Conservation (phyloP, 306 rosid genomes). For the Rosa chinensis region DNA sequence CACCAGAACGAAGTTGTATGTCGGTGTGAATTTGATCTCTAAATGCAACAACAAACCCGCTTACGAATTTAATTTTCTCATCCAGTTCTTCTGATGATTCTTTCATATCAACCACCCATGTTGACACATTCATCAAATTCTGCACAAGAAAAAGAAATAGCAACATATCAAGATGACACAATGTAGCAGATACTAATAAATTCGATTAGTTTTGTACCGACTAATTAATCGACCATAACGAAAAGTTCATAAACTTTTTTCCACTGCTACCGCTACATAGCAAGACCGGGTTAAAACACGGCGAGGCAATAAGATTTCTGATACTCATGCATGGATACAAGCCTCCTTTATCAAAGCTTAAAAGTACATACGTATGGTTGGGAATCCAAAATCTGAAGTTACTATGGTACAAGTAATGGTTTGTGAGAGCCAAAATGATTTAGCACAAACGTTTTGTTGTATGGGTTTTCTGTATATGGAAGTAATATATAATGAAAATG, state of each 20-base stretch:
- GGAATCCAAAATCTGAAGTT: too few species aligned
- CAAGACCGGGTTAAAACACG: too few species aligned
- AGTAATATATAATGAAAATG: background rate
- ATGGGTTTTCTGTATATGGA: background rate
- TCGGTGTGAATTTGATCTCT: constrained; percentile 63
- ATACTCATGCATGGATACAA: too few species aligned
- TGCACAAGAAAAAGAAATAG: constrained; percentile 16
- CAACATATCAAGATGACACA: background rate
- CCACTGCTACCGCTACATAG: too few species aligned
- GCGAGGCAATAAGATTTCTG: too few species aligned
- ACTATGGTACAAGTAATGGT: background rate
- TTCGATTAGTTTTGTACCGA: too few species aligned
- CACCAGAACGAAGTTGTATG: constrained; percentile 50
- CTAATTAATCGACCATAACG: too few species aligned
- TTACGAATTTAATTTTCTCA: constrained; percentile 47
- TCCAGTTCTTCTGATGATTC: constrained; percentile 35
- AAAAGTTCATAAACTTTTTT: too few species aligned
- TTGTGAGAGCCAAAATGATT: background rate
- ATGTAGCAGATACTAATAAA: too few species aligned
- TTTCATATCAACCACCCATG: constrained; percentile 38
- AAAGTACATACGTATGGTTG: too few species aligned
- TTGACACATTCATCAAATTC: constrained; percentile 50
- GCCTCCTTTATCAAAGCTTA: too few species aligned
- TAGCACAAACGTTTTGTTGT: background rate
- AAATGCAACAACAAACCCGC: constrained; percentile 52